A percentile compares a stretch with the other conserved stretches of the same genome.
phyloP scores from a whole-genome alignment of 1,284 basidiomycete genomes.

The Ustilago trichophora region DNA sequence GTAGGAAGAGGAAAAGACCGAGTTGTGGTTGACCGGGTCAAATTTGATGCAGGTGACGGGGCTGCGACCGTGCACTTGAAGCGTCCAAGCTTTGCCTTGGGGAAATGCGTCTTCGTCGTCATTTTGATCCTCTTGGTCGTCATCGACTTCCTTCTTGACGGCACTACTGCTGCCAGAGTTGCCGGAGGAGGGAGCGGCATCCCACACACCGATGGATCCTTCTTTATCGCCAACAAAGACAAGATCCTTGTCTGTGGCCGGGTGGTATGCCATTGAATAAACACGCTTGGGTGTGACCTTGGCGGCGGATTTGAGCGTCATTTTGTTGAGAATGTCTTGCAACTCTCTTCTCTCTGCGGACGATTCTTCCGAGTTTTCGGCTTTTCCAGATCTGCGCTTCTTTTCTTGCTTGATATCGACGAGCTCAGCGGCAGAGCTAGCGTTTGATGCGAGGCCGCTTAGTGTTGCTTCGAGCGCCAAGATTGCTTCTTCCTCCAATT shows the following conservation, averaged over 20 bases:
- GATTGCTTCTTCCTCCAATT: conserved; percentile 35
- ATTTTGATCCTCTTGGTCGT: conserved; percentile 31
- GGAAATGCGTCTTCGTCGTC: conserved; percentile 17
- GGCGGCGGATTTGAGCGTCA: conserved; percentile 50
- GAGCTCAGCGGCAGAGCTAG: conserved; percentile 23
- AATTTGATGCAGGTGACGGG: conserved; percentile 62
- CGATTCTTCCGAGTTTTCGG: neutral
- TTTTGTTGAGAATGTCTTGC: conserved; percentile 44
- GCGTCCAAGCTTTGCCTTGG: conserved; percentile 46
- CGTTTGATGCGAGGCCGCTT: conserved; percentile 14
- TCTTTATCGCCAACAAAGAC: conserved; percentile 64
- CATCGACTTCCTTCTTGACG: conserved; percentile 25
- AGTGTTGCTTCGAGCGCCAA: conserved; percentile 31
- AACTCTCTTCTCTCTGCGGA: conserved; percentile 35
- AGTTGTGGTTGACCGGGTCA: conserved; percentile 51
- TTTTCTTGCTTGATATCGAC: conserved; percentile 36
- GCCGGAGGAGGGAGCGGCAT: conserved; percentile 33
- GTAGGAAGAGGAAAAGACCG: conserved; percentile 57
- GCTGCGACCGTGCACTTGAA: conserved; percentile 57
- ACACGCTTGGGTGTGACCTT: conserved; percentile 58
- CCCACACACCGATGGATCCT: conserved; percentile 61
- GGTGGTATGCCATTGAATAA: conserved; percentile 61
- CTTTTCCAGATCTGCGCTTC: conserved; percentile 6
- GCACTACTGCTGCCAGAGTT: neutral
- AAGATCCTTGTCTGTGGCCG: conserved; percentile 55